Conservation (phyloP, 192 early-diverging fungal genomes). For the Lobulomyces angularis region DNA sequence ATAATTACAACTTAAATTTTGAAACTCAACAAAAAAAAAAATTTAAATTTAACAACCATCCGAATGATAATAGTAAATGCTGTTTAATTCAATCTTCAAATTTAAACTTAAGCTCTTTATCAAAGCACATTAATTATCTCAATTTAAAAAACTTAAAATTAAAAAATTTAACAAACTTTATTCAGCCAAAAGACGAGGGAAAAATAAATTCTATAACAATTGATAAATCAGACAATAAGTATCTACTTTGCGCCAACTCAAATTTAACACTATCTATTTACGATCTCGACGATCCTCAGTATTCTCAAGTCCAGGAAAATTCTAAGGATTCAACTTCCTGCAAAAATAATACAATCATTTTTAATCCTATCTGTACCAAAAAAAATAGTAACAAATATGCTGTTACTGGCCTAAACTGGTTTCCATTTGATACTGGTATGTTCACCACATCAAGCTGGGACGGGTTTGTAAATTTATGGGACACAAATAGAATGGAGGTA, state of each 20-base stretch:
- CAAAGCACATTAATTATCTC: no score
- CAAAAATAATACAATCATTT: constrained; percentile 4
- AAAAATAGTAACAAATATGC: constrained; percentile 45
- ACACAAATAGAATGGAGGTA: constrained; percentile 61
- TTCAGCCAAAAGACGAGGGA: no score
- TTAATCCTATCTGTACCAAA: constrained; percentile 10
- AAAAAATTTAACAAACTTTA: no score
- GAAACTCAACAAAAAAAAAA: no score
- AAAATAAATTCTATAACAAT: no score
- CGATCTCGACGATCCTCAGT: constrained; percentile 15
- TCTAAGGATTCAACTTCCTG: background rate
- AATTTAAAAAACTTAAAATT: no score
- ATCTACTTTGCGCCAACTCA: constrained; percentile 18
- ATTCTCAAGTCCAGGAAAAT: background rate
- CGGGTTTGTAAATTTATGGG: constrained; percentile 65
- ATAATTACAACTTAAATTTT: no score
- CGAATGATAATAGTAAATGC: no score
- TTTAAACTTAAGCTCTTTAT: no score
- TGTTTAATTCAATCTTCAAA: no score
- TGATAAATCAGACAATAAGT: constrained; percentile 15
- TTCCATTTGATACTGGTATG: constrained; percentile 70
- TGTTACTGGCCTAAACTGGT: constrained; percentile 67
- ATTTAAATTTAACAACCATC: no score
- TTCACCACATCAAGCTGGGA: constrained; percentile 73
- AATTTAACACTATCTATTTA: constrained; percentile 29